Evolutionary conservation across 2,329 filamentous ascomycete genomes (phyloP), one percentile per base, ranked within the genome.

Genomic region (Hymenoscyphus occultus): DNA sequence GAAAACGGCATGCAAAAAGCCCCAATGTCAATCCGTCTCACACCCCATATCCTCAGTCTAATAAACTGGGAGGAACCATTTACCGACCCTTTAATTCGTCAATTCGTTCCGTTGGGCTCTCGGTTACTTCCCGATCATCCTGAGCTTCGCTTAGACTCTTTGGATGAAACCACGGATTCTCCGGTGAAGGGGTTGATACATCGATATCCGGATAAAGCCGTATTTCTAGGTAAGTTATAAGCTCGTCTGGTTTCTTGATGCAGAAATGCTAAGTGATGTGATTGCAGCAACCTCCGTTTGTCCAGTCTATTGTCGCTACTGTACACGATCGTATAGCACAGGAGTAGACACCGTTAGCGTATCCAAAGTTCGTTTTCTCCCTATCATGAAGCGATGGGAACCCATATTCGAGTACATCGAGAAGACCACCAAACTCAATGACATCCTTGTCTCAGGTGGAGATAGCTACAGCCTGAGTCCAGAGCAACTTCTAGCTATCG

Each of bases 361-460:
- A 2, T 77, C 77, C 31, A 86, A 81, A 70, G 71, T 71, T 62
- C 74, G 76, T 1, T 75, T 80, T 63, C 80, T 78, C 65, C 78
- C 80, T 0, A 74, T 72, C 1, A 71, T 69, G 9, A 69, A 70
- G 60, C 78, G 82, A n/a, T 86, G 86, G 82, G 79, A 86, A n/a
- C 72, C 77, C 1, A 80, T 82, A n/a, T 83, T 88, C 63, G 73
- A 79, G 2, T 84, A 89, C 72, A 86, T 90, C 59, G 81, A 81
- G 69, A 75, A 74, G 56, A 82, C 77, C 14, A 79, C 80, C 1
- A 74, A 69, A 1, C 75, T 89, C 5, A 78, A 82, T 40, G 86
- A 89, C 70, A 82, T 89, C 42, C 85, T 88, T 0, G 79, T 89
- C 9, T 89, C 86, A 0, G 86, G 86, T 0, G 86, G 86, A 10